These are phyloP conservation scores for Leucosporidium creatinivorum DNA, from an alignment of 768 basidiomycete species.

Conservation along the genomic window DNA sequence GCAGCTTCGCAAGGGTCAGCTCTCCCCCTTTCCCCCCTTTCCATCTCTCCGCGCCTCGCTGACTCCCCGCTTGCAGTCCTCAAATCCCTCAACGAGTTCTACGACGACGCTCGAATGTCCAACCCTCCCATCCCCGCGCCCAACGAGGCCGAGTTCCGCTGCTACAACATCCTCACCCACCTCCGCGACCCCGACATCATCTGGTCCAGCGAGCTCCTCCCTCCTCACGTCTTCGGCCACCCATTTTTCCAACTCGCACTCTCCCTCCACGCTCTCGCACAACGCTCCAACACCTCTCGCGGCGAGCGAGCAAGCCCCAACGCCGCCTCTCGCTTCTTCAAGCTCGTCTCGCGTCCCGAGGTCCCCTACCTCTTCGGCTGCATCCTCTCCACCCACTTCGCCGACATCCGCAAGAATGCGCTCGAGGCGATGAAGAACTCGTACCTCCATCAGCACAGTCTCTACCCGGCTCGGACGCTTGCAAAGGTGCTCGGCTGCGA, in stretches of 20 bases:
- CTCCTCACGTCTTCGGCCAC: conserved; percentile 57
- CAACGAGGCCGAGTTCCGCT: conserved; percentile 89
- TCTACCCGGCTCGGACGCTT: conserved; percentile 39
- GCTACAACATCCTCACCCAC: conserved; percentile 87
- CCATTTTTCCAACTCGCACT: conserved; percentile 78
- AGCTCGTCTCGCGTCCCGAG: conserved; percentile 56
- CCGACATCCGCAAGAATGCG: conserved; percentile 46
- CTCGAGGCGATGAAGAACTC: conserved; percentile 64
- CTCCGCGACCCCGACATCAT: conserved; percentile 59
- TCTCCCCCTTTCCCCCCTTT: background rate
- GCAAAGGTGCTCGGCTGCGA: conserved; percentile 43
- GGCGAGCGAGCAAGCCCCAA: conserved; percentile 43
- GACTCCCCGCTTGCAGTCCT: conserved; percentile 52
- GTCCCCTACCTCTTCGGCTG: conserved; percentile 87
- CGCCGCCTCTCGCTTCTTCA: conserved; percentile 58
- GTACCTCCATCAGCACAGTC: conserved; percentile 37
- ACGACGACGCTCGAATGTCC: conserved; percentile 61
- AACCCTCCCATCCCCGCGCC: conserved; percentile 52
- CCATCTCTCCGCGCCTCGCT: conserved; percentile 1
- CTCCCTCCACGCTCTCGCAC: conserved; percentile 69
- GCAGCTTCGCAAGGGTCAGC: conserved; percentile 82
- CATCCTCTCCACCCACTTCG: conserved; percentile 77
- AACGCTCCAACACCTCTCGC: conserved; percentile 53
- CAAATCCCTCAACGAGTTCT: conserved; percentile 86
- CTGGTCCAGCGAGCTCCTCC: conserved; percentile 39